Base-by-base conservation (phyloP, 176 grass and related monocot genomes). In the Tillandsia leiboldiana region DNA sequence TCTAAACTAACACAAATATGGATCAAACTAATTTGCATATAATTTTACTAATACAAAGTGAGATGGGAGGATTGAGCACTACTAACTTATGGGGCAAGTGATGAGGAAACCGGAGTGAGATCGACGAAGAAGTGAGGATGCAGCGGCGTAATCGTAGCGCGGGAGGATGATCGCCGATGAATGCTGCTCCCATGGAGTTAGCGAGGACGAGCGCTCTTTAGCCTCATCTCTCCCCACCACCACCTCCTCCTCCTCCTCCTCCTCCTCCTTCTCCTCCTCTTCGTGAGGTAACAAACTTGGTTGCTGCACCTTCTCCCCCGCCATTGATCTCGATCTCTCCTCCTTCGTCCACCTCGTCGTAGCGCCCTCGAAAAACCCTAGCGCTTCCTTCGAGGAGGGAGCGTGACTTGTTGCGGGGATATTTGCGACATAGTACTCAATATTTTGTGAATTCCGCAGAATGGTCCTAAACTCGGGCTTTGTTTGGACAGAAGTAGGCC, bases 1-100 rank as follows among this genome's bases (percentile, higher is more conserved):
- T 12, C 54, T 14, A 59, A 59, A 59, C 54, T 59, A 66, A 48
- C 64, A 29, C 22, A 66, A 15, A 66, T 15, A 17, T 18, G 2
- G 14, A 58, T 14, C 54, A 58, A 58, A 7, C 54, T 7, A 59
- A 59, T 17, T 18, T 17, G 54, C 54, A 1, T n/a, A 12, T 13
- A 56, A 56, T n/a, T 14, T 20, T 59, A 59, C 14, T 14, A 15
- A 3, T 57, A 57, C 53, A 17, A 3, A 12, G 53, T 17, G 13
- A 57, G 53, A 17, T 1, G 53, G 5, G 53, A 7, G 53, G 13
- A 17, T 17, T 17, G 14, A 15, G 56, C 22, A 61, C 14, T 18
- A 76, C 83, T 88, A 51, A 97, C 89, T 92, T 73, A 97, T 97
- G 54, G 93, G 93, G 74, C 93, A 97, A 53, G 93, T 97, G 81